A percentile compares a stretch with the other conserved stretches of the same genome.
Conservation (phyloP, 352 stramenopile species). For the Thalassiosira mediterranea region DNA sequence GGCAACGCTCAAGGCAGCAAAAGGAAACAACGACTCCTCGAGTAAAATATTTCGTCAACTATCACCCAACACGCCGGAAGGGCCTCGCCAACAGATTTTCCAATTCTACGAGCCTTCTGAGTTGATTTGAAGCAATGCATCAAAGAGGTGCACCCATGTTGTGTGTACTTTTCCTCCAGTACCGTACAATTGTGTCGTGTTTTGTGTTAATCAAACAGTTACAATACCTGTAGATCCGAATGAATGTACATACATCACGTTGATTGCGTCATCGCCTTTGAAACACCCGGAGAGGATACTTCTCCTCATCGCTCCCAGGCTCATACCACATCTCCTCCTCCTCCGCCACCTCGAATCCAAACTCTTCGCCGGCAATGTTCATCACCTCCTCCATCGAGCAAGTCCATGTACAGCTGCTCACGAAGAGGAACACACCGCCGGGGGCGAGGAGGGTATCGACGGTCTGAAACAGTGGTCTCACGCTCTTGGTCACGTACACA, state of each 20-base stretch:
- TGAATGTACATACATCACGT: no score
- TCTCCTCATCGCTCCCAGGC: background rate
- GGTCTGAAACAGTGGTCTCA: constrained; percentile 19
- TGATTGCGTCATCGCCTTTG: no score
- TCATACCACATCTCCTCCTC: constrained; percentile 7
- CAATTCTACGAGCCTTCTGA: no score
- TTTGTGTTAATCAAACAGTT: constrained; percentile 8
- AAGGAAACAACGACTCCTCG: no score
- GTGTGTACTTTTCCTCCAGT: no score
- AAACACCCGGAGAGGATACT: constrained; percentile 11
- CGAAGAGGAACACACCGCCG: constrained; percentile 12
- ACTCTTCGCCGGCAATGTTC: constrained; percentile 13
- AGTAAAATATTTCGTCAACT: no score
- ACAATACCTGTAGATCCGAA: background rate
- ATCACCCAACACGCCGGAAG: no score
- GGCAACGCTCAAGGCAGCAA: no score
- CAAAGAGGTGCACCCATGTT: no score
- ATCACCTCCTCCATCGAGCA: constrained; percentile 13
- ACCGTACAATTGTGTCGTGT: no score
- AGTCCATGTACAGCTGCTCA: constrained; percentile 18
- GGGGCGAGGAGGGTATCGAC: constrained; percentile 19
- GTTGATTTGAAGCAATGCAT: no score
- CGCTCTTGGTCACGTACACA: constrained; percentile 22
- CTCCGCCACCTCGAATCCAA: constrained; percentile 6
- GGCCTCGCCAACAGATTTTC: no score